Conservation (phyloP, 805 yeast species). For the Candida corydali region DNA sequence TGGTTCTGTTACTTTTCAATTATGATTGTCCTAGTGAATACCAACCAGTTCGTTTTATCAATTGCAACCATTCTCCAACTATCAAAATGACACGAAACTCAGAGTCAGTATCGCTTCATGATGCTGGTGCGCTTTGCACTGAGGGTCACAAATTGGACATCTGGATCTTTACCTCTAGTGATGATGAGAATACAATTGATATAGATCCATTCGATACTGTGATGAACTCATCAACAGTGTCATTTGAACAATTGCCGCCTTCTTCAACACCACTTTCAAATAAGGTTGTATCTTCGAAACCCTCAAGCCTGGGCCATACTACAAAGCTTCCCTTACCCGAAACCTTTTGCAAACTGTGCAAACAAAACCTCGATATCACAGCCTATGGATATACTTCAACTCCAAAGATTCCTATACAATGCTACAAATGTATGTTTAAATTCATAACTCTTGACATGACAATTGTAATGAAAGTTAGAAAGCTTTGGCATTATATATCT, state of each 20-base stretch:
- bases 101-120: too few species aligned
- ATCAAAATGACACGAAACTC: too few species aligned
- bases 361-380: slow-evolving; percentile 23
- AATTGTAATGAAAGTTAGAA: slow-evolving; percentile 32
- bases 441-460: slow-evolving; percentile 16
- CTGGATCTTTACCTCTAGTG: slow-evolving; percentile 16
- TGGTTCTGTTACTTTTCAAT: slow-evolving; percentile 48
- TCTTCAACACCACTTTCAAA: too few species aligned
- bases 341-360: too few species aligned
- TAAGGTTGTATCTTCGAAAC: too few species aligned
- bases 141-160: slow-evolving; percentile 12
- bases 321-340: too few species aligned
- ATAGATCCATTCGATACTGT: slow-evolving; percentile 30
- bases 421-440: slow-evolving; percentile 21
- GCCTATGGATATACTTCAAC: slow-evolving; percentile 25
- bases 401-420: slow-evolving; percentile 3
- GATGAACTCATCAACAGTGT: too few species aligned
- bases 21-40: slow-evolving; percentile 43
- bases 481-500: slow-evolving; percentile 22
- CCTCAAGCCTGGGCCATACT: too few species aligned
- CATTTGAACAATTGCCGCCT: neutral
- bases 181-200: neutral
- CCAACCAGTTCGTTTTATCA: slow-evolving; percentile 47
- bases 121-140: slow-evolving; percentile 6
- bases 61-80: slow-evolving; percentile 32